These are phyloP conservation scores for Rutstroemia sp. DNA, from an alignment of 2,329 filamentous ascomycete genomes.

Conservation along the genomic window DNA sequence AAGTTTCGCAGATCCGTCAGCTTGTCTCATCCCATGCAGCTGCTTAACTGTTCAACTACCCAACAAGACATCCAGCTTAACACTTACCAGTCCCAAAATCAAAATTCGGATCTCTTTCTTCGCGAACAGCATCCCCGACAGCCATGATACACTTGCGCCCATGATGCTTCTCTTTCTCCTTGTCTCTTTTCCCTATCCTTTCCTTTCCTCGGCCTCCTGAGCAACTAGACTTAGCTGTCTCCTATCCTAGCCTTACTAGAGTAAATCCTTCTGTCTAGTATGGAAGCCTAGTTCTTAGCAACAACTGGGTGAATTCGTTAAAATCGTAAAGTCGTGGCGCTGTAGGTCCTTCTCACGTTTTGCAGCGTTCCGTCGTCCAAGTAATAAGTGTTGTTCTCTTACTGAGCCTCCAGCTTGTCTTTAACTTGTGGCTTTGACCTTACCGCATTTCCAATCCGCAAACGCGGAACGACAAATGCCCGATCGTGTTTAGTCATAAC, in stretches of 20 bases:
- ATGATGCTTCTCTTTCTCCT: slow-evolving; percentile 32
- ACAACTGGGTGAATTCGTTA: neutral
- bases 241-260: slow-evolving; percentile 3
- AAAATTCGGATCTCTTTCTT: slow-evolving; percentile 98
- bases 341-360: neutral
- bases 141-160: slow-evolving; percentile 60
- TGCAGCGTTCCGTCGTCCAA: neutral
- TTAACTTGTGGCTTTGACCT: slow-evolving; percentile 3
- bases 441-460: slow-evolving; percentile 8
- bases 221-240: slow-evolving; percentile 8
- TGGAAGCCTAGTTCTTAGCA: neutral
- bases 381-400: neutral
- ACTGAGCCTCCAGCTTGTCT: neutral
- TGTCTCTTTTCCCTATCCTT: neutral
- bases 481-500: slow-evolving; percentile 7
- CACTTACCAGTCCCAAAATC: slow-evolving; percentile 80
- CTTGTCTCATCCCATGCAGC: neutral
- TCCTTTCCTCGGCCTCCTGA: neutral
- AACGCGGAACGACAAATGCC: neutral
- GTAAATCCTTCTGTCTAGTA: neutral
- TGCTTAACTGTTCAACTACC: neutral
- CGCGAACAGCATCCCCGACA: slow-evolving; percentile 69
- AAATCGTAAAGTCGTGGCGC: neutral
- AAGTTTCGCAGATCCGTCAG: slow-evolving; percentile 4
- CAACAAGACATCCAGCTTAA: neutral